Percentiles rank a stretch among this genome's conserved stretches.
These are phyloP conservation scores for Aspergillus sclerotialis DNA, from an alignment of 2,329 filamentous ascomycete genomes.

Conservation along the genomic window DNA sequence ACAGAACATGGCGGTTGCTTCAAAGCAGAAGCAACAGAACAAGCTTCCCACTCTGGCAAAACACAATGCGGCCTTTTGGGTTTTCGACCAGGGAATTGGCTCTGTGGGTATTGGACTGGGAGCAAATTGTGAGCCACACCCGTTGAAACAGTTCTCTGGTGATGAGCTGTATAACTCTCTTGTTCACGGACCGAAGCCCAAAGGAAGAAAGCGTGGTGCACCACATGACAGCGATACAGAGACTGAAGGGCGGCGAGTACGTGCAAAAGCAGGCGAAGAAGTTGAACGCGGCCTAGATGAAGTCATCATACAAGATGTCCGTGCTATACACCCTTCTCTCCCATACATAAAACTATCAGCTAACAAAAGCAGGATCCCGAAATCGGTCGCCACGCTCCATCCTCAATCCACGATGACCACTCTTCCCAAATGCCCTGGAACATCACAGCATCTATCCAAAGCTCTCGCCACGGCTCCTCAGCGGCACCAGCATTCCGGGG, in stretches of 20 bases:
- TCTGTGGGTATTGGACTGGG: constrained; percentile 45
- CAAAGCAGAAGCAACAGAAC: constrained; percentile 38
- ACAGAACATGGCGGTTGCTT: constrained; percentile 51
- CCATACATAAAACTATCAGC: not conserved
- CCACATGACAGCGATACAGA: constrained; percentile 15
- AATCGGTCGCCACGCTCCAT: constrained; percentile 60
- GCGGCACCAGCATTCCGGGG: constrained; percentile 22
- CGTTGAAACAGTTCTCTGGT: constrained; percentile 55
- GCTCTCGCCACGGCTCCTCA: constrained; percentile 42
- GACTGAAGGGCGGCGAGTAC: constrained; percentile 28
- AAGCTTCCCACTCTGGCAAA: constrained; percentile 45
- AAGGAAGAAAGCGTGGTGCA: constrained; percentile 21
- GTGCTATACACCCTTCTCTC: constrained; percentile 2
- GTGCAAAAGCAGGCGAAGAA: constrained; percentile 25
- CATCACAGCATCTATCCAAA: constrained; percentile 47
- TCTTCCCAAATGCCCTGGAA: constrained; percentile 66
- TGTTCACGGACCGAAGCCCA: constrained; percentile 23
- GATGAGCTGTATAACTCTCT: constrained; percentile 46
- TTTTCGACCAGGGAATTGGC: constrained; percentile 52
- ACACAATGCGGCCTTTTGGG: constrained; percentile 57
- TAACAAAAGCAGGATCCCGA: constrained; percentile 49
- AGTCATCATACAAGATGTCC: constrained; percentile 32
- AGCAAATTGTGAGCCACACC: constrained; percentile 35
- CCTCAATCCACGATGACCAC: constrained; percentile 61
- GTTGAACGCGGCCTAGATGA: constrained; percentile 28